phyloP scores from a whole-genome alignment of 208 protist genomes.

The Leishmania braziliensis region DNA sequence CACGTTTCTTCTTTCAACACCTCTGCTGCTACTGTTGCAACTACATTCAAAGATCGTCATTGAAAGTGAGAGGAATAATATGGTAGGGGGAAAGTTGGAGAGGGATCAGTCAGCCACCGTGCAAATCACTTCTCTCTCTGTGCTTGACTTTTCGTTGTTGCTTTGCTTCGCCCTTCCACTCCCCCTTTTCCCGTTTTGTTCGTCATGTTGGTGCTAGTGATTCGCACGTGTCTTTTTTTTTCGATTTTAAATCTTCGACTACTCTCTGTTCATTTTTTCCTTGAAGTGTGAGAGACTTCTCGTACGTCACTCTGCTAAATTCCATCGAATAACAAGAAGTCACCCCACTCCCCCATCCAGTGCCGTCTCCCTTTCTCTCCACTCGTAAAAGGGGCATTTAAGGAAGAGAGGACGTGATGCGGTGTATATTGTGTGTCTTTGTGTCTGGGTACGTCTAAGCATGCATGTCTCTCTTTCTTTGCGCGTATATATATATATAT shows the following conservation, averaged over 20 bases:
- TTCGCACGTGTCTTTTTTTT: conserved; percentile 8
- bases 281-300: background rate
- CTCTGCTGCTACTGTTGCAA: background rate
- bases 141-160: conserved; percentile 7
- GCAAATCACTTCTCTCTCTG: background rate
- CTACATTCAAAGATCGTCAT: background rate
- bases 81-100: background rate
- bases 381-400: background rate
- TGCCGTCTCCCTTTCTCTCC: background rate
- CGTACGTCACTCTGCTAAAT: background rate
- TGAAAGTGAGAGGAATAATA: background rate
- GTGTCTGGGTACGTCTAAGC: background rate
- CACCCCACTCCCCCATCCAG: background rate
- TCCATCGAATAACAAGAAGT: background rate
- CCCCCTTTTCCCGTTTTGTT: conserved; percentile 16
- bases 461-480: conserved; percentile 3
- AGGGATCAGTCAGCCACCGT: background rate
- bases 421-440: conserved; percentile 3
- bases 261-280: background rate
- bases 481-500: background rate
- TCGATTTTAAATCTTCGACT: background rate
- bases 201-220: background rate
- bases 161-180: conserved; percentile 2
- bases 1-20: background rate
- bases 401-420: background rate